Conservation (phyloP, 768 basidiomycete genomes). For the Russula sp. region DNA sequence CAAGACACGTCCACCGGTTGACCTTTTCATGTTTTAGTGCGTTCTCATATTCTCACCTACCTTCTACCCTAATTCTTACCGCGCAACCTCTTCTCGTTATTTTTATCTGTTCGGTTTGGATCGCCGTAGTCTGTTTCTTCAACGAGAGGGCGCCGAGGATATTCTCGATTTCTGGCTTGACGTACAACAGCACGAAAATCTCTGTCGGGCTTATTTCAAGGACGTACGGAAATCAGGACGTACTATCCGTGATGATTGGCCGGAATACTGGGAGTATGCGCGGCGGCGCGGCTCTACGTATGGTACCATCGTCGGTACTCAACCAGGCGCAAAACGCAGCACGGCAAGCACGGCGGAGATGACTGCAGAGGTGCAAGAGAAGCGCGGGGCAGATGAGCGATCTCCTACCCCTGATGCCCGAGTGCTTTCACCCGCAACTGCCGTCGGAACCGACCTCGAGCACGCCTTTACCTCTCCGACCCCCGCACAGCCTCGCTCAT, state of each 20-base stretch:
- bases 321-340: conserved; percentile 67
- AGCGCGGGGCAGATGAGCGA: conserved; percentile 56
- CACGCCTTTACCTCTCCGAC: conserved; percentile 33
- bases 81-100: neutral
- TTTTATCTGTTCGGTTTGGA: neutral
- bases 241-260: conserved; percentile 95
- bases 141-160: conserved; percentile 94
- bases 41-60: conserved; percentile 38
- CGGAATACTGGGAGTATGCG: conserved; percentile 95
- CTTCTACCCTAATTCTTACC: conserved; percentile 21
- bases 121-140: conserved; percentile 76
- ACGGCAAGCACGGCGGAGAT: conserved; percentile 77
- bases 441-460: conserved; percentile 40
- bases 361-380: conserved; percentile 62
- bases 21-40: conserved; percentile 99
- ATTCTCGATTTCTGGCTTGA: conserved; percentile 98
- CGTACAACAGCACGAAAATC: conserved; percentile 98
- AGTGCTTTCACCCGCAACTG: conserved; percentile 52
- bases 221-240: conserved; percentile 94
- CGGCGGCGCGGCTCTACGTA: conserved; percentile 90
- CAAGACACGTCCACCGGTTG: conserved; percentile 89
- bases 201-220: conserved; percentile 98
- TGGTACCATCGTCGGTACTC: conserved; percentile 77
- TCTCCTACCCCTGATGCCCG: conserved; percentile 44
- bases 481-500: conserved; percentile 52